Conservation (phyloP, 495 filamentous ascomycete genomes). For the Podospora anserina region DNA sequence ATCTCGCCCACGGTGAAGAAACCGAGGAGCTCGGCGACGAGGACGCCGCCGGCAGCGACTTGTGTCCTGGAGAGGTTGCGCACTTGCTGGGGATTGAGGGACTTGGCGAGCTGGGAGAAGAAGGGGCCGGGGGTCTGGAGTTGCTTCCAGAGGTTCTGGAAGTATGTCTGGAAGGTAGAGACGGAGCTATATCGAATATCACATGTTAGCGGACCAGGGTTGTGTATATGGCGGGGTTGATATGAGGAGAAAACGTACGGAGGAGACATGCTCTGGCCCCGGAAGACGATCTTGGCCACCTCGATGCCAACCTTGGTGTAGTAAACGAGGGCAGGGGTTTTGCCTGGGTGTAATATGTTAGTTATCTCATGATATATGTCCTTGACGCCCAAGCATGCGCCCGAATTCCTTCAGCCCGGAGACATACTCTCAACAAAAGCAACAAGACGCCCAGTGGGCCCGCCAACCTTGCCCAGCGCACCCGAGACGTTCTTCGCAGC, state of each 20-base stretch:
- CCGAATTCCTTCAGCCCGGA: constrained; percentile 36
- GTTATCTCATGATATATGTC: not conserved
- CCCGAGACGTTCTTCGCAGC: constrained; percentile 62
- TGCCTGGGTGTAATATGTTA: constrained; percentile 48
- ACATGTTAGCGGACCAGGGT: constrained; percentile 5
- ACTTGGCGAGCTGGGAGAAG: constrained; percentile 37
- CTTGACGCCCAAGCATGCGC: not conserved
- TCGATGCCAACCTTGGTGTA: constrained; percentile 87
- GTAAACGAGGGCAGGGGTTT: constrained; percentile 83
- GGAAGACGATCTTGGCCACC: constrained; percentile 80
- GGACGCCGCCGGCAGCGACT: constrained; percentile 65
- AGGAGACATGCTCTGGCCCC: constrained; percentile 84
- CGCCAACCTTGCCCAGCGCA: constrained; percentile 74
- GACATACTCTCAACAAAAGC: constrained; percentile 74
- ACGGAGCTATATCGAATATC: constrained; percentile 53
- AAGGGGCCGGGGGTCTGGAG: constrained; percentile 61
- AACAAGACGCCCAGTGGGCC: constrained; percentile 77
- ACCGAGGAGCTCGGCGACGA: constrained; percentile 81
- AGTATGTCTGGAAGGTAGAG: constrained; percentile 82
- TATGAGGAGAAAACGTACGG: constrained; percentile 63
- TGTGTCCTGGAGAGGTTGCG: constrained; percentile 69
- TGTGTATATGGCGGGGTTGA: not conserved
- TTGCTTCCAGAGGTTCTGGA: constrained; percentile 66
- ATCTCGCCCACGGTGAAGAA: constrained; percentile 99
- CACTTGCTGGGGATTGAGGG: constrained; percentile 56